Evolutionary conservation across 805 yeast species (phyloP).

Genomic region (Starmera caribaea): DNA sequence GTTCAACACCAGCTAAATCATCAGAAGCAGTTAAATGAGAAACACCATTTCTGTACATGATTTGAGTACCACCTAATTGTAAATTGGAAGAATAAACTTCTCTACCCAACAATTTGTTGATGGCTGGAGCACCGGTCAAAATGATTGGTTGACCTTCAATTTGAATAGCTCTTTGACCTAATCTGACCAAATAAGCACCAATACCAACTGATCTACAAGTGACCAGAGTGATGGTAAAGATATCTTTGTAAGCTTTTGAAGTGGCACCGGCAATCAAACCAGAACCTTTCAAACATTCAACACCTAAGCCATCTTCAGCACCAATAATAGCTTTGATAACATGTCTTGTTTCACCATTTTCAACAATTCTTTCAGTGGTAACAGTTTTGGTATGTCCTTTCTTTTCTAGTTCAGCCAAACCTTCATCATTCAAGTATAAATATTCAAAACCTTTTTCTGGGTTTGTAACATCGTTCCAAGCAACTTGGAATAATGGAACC

Average conservation of each 20-base stretch:
- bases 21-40: conserved; percentile 96
- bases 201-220: conserved; percentile 99
- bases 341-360: conserved; percentile 74
- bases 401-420: conserved; percentile 43
- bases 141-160: conserved; percentile 98
- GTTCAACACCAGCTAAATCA: conserved; percentile 92
- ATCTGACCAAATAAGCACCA: conserved; percentile 96
- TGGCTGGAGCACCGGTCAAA: conserved; percentile 98
- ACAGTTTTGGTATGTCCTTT: conserved; percentile 54
- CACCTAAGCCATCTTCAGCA: conserved; percentile 95
- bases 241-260: conserved; percentile 93
- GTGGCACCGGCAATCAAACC: conserved; percentile 99
- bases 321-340: conserved; percentile 83
- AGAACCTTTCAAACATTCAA: conserved; percentile 95
- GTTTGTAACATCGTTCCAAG: conserved; percentile 74
- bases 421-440: conserved; percentile 71
- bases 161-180: conserved; percentile 98
- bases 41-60: conserved; percentile 97
- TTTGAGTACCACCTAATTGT: conserved; percentile 98
- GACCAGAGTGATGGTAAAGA: conserved; percentile 94
- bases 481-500: conserved; percentile 79
- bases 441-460: conserved; percentile 87
- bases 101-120: conserved; percentile 91
- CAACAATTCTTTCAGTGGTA: conserved; percentile 70
- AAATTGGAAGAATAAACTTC: conserved; percentile 95